These are phyloP conservation scores for Alloascoidea africana DNA, from an alignment of 805 yeast species.

Conservation along the genomic window DNA sequence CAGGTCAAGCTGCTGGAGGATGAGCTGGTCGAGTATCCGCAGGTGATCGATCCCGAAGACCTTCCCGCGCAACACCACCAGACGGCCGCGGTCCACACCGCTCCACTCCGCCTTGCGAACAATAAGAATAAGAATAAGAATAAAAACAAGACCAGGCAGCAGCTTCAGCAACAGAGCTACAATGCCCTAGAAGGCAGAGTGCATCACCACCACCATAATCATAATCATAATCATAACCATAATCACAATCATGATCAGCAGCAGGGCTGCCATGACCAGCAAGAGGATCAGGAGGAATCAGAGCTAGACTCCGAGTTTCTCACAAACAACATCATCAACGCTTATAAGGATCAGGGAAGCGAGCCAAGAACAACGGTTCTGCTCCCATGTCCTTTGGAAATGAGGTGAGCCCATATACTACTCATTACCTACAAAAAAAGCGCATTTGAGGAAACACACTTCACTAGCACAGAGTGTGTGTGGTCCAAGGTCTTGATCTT, in stretches of 20 bases:
- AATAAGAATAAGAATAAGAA: not conserved
- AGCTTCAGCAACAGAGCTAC: not conserved
- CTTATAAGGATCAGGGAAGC: too few relatives aligned
- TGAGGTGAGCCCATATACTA: too few relatives aligned
- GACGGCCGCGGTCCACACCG: constrained; percentile 1
- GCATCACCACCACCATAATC: not conserved
- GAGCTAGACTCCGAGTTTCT: not conserved
- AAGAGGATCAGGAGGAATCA: not conserved
- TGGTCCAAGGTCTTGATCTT: too few relatives aligned
- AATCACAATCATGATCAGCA: too few relatives aligned
- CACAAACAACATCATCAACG: too few relatives aligned
- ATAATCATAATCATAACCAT: too few relatives aligned
- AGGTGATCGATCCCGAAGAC: not conserved
- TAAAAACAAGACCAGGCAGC: not conserved
- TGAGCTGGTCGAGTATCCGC: not conserved
- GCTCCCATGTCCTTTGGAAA: too few relatives aligned
- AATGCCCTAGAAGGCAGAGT: not conserved
- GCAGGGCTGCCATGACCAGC: not conserved
- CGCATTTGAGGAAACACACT: too few relatives aligned
- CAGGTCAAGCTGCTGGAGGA: not conserved
- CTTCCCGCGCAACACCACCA: too few relatives aligned
- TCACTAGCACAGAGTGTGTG: too few relatives aligned
- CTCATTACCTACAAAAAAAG: too few relatives aligned
- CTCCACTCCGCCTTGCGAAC: not conserved
- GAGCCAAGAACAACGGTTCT: too few relatives aligned